These are phyloP conservation scores for Urostyla sp. DNA, from an alignment of 73 alveolate genomes.

Conservation along the genomic window DNA sequence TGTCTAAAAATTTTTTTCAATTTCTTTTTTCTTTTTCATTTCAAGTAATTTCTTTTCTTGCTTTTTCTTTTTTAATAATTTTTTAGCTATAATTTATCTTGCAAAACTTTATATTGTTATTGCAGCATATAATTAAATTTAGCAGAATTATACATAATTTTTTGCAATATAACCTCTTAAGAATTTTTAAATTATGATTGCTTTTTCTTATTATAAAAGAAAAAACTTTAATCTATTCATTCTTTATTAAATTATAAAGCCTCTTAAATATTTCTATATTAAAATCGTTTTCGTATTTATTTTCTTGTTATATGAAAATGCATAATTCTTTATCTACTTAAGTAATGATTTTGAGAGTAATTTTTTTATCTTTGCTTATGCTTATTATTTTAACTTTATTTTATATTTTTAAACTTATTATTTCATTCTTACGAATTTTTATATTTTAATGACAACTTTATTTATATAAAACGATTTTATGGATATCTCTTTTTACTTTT, in stretches of 20 bases:
- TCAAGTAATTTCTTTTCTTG: not conserved
- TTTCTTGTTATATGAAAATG: not conserved
- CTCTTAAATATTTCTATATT: slow-evolving; percentile 11
- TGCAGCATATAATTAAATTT: not conserved
- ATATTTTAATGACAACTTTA: slow-evolving; percentile 19
- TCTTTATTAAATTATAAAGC: not conserved
- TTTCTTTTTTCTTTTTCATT: slow-evolving; percentile 9
- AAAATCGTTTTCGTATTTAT: not conserved
- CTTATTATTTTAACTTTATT: not conserved
- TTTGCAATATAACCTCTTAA: slow-evolving; percentile 11
- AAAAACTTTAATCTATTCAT: not conserved
- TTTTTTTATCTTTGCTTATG: not conserved
- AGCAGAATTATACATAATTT: not conserved
- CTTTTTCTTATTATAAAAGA: not conserved
- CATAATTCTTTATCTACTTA: not conserved
- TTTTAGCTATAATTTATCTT: slow-evolving; percentile 27
- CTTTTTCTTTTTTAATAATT: not conserved
- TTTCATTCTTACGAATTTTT: slow-evolving; percentile 12
- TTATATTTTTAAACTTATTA: not conserved
- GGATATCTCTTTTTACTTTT: not conserved
- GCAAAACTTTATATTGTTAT: slow-evolving; percentile 8
- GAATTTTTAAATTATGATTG: not conserved
- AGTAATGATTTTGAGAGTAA: not conserved
- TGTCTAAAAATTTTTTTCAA: slow-evolving; percentile 14
- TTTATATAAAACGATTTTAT: not conserved